These are phyloP conservation scores for Phyllachora maydis DNA, from an alignment of 2,329 filamentous ascomycete species.

Conservation along the genomic window DNA sequence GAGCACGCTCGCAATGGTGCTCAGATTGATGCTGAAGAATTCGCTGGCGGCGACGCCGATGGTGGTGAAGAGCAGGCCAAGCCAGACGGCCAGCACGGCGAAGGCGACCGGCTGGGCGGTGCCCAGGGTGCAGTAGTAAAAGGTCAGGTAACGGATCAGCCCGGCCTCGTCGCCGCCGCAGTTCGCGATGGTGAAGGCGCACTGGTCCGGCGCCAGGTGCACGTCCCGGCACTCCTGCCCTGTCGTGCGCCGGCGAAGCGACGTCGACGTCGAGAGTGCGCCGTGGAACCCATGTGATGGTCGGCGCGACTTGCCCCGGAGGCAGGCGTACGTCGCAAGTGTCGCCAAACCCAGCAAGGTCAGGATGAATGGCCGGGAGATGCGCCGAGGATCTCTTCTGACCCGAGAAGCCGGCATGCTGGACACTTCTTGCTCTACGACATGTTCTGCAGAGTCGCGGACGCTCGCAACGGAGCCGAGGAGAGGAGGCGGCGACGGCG, in stretches of 20 bases:
- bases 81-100: constrained; percentile 56
- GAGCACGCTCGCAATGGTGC: constrained; percentile 72
- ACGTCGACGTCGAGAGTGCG: constrained; percentile 3
- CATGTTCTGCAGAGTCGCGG: background rate
- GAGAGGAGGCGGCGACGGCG: background rate
- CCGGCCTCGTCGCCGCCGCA: constrained; percentile 83
- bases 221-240: constrained; percentile 53
- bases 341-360: constrained; percentile 23
- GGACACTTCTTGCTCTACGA: too few relatives aligned
- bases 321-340: constrained; percentile 21
- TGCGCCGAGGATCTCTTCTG: constrained; percentile 16
- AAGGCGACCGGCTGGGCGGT: constrained; percentile 61
- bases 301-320: constrained; percentile 6
- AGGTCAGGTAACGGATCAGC: constrained; percentile 64
- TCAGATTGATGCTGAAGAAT: constrained; percentile 94
- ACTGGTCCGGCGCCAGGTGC: constrained; percentile 59
- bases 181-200: constrained; percentile 63
- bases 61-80: constrained; percentile 79
- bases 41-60: constrained; percentile 96
- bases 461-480: background rate
- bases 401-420: constrained; percentile 9
- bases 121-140: constrained; percentile 73
- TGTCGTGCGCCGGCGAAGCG: too few relatives aligned
- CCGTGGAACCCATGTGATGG: constrained; percentile 1
- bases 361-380: constrained; percentile 25